These are phyloP conservation scores for Fragaria nilgerrensis DNA, from an alignment of 306 rosid species.

Conservation along the genomic window DNA sequence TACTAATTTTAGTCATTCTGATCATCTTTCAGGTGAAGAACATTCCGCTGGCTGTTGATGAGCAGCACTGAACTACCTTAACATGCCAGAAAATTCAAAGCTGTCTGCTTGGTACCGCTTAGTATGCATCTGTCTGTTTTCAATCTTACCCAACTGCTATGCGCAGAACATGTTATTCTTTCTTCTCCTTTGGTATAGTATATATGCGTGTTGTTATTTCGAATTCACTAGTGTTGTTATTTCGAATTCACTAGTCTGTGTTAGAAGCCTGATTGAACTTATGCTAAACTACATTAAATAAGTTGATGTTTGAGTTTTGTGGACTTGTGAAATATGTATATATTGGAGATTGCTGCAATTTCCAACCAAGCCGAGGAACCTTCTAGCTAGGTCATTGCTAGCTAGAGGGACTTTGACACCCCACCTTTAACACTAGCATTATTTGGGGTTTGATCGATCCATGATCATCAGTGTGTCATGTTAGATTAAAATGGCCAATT, in stretches of 20 bases:
- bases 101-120: neutral
- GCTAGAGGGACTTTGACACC: neutral
- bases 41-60: constrained; percentile 22
- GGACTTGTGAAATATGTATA: neutral
- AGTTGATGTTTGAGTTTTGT: neutral
- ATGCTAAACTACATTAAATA: neutral
- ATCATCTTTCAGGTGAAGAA: constrained; percentile 25
- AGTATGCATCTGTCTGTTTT: neutral
- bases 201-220: neutral
- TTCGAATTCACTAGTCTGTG: neutral
- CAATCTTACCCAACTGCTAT: neutral
- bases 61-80: constrained; percentile 14
- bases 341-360: neutral
- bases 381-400: neutral
- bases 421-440: neutral
- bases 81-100: neutral
- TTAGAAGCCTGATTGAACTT: neutral
- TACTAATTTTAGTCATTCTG: neutral
- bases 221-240: neutral
- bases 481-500: no score
- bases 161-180: neutral
- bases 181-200: neutral
- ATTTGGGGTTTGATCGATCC: neutral
- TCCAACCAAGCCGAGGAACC: neutral
- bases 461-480: neutral